Percentiles rank a stretch among this genome's conserved stretches.
Evolutionary conservation across 306 rosid species (phyloP).

Genomic region (Trichosanthes truncata): DNA sequence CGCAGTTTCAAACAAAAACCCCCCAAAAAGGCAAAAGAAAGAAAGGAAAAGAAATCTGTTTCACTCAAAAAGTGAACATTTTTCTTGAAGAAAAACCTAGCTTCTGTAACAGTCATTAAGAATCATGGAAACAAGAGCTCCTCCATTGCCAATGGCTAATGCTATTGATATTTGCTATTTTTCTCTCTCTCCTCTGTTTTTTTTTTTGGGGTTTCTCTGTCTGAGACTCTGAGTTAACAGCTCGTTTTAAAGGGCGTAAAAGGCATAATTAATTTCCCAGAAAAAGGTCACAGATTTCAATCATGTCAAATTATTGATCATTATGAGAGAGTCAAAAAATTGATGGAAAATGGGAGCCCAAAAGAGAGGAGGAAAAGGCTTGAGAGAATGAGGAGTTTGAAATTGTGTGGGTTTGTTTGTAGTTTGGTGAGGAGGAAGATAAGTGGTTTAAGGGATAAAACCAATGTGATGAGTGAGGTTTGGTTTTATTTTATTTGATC

Average conservation of each 20-base stretch:
- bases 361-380: background rate
- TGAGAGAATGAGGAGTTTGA: too few relatives aligned
- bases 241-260: background rate
- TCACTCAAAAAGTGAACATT: background rate
- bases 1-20: background rate
- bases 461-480: background rate
- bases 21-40: background rate
- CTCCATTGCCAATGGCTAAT: background rate
- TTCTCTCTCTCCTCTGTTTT: background rate
- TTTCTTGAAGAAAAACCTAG: too few relatives aligned
- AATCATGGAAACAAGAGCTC: background rate
- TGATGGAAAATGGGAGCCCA: background rate
- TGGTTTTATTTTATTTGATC: background rate
- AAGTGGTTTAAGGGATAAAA: background rate
- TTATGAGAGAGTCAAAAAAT: background rate
- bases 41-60: background rate
- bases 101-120: background rate
- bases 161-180: background rate
- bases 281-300: background rate
- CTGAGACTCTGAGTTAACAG: background rate
- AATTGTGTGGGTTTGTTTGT: background rate
- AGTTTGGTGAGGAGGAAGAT: background rate
- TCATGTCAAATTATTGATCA: slow-evolving; percentile 4
- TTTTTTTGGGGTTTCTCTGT: background rate
- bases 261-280: background rate